phyloP scores from a whole-genome alignment of 2,329 filamentous ascomycete genomes.

The Ophiosphaerella narmari region DNA sequence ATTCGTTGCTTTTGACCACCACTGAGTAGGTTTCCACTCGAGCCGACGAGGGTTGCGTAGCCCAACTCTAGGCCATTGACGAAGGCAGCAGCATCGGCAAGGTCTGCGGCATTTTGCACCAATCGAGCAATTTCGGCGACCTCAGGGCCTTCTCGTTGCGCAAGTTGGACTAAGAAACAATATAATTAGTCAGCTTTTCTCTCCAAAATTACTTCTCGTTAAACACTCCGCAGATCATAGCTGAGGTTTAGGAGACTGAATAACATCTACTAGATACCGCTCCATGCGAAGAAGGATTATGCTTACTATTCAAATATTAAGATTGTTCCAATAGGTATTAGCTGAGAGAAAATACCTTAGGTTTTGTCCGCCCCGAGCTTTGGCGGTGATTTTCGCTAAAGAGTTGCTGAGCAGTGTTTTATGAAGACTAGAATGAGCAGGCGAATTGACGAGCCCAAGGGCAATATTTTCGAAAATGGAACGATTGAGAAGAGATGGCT shows the following conservation, averaged over 20 bases:
- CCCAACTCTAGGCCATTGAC: constrained; percentile 58
- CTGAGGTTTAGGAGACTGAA: too few relatives aligned
- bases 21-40: constrained; percentile 59
- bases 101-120: constrained; percentile 55
- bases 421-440: constrained; percentile 48
- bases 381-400: constrained; percentile 57
- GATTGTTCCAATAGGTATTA: background rate
- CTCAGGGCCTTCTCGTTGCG: constrained; percentile 21
- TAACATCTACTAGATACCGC: too few relatives aligned
- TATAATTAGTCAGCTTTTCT: background rate
- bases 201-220: too few relatives aligned
- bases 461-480: constrained; percentile 61
- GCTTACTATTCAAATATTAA: background rate
- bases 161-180: constrained; percentile 29
- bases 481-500: constrained; percentile 56
- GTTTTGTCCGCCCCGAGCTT: constrained; percentile 57
- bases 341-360: constrained; percentile 33
- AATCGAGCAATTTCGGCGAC: constrained; percentile 55
- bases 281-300: background rate
- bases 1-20: constrained; percentile 65
- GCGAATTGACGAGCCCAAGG: constrained; percentile 53
- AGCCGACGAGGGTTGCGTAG: constrained; percentile 56
- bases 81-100: constrained; percentile 65
- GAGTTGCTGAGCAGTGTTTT: constrained; percentile 54
- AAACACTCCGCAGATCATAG: too few relatives aligned